Percentiles rank a stretch among this genome's conserved stretches.
These are phyloP conservation scores for Calocybe gangraenosa DNA, from an alignment of 768 basidiomycete species.

Conservation along the genomic window DNA sequence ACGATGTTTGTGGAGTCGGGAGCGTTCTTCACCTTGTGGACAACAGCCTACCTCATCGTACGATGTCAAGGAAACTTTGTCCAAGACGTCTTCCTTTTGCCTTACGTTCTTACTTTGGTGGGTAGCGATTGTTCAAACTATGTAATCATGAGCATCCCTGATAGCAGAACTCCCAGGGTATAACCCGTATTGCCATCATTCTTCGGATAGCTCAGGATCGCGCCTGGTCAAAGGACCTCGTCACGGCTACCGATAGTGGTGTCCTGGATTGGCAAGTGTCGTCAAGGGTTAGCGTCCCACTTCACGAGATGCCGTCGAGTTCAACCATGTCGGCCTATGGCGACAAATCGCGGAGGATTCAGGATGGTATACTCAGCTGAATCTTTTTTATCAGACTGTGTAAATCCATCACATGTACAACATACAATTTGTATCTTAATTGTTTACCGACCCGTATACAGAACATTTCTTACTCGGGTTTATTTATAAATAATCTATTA, in stretches of 20 bases:
- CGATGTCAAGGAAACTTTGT: slow-evolving; percentile 20
- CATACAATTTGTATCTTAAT: too few species aligned
- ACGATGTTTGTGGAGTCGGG: slow-evolving; percentile 38
- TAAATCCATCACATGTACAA: too few species aligned
- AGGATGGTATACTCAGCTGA: too few species aligned
- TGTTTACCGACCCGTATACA: too few species aligned
- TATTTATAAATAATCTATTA: too few species aligned
- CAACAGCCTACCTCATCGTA: slow-evolving; percentile 23
- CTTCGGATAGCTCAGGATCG: slow-evolving; percentile 20
- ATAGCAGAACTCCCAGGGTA: slow-evolving; percentile 9
- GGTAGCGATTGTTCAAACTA: slow-evolving; percentile 7
- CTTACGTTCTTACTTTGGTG: slow-evolving; percentile 28
- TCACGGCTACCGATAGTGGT: slow-evolving; percentile 14
- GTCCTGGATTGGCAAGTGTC: slow-evolving; percentile 20
- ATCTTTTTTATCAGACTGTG: too few species aligned
- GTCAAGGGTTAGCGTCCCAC: slow-evolving; percentile 19
- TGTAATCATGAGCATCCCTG: background rate
- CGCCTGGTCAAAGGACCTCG: slow-evolving; percentile 21
- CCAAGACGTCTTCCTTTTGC: slow-evolving; percentile 27
- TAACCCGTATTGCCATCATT: slow-evolving; percentile 16
- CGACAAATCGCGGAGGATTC: slow-evolving; percentile 8
- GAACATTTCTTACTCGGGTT: too few species aligned
- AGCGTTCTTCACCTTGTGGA: slow-evolving; percentile 34
- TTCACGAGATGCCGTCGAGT: slow-evolving; percentile 11
- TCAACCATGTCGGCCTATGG: background rate